These are phyloP conservation scores for Geotrichum australiense DNA, from an alignment of 1,139 yeast genomes.

Conservation along the genomic window DNA sequence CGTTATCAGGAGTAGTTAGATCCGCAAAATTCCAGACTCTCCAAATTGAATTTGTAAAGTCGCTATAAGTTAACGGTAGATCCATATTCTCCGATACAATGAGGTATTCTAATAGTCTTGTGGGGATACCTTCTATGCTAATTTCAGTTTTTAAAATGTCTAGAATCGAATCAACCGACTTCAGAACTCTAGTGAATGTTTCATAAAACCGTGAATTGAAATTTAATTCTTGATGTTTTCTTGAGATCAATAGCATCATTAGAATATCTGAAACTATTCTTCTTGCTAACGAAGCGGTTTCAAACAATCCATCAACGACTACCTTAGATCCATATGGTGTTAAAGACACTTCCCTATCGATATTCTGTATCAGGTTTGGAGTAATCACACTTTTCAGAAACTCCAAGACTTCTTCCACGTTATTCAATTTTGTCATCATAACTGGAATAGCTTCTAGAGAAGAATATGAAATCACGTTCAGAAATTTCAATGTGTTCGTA, in stretches of 20 bases:
- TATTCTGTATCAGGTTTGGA: slow-evolving; percentile 23
- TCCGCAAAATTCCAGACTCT: slow-evolving; percentile 5
- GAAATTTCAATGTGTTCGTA: neutral
- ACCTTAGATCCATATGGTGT: slow-evolving; percentile 20
- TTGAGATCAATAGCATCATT: slow-evolving; percentile 19
- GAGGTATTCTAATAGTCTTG: slow-evolving; percentile 5
- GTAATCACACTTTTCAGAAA: slow-evolving; percentile 6
- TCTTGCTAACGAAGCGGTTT: slow-evolving; percentile 19
- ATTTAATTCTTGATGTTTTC: slow-evolving; percentile 21
- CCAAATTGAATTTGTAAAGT: slow-evolving; percentile 1
- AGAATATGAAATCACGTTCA: neutral
- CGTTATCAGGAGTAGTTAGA: neutral
- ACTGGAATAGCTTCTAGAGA: no score
- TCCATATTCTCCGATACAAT: neutral
- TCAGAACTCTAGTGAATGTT: slow-evolving; percentile 19
- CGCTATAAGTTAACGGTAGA: neutral
- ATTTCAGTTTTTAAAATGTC: slow-evolving; percentile 8
- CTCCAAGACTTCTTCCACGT: slow-evolving; percentile 7
- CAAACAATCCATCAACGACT: slow-evolving; percentile 20
- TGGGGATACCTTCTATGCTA: neutral
- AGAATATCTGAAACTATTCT: slow-evolving; percentile 22
- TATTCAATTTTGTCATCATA: slow-evolving; percentile 6
- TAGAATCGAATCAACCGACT: slow-evolving; percentile 18
- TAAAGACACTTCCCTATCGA: neutral
- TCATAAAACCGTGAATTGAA: slow-evolving; percentile 22